Conservation (phyloP, 2,329 filamentous ascomycete genomes). For the Cercospora berteroae region DNA sequence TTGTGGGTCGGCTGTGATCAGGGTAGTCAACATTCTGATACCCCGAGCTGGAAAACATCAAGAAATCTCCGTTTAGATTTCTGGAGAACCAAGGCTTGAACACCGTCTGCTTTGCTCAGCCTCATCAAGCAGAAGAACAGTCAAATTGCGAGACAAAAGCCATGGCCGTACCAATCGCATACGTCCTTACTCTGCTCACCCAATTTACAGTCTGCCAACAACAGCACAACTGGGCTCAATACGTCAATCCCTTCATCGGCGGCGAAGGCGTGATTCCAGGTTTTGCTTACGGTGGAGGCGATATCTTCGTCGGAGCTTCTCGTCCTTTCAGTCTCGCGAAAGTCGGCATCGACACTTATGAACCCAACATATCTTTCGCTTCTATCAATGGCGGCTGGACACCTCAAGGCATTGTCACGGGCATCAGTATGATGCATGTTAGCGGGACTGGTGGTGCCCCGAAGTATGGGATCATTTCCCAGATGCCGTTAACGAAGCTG, state of each 20-base stretch:
- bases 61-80: too few species aligned
- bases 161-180: neutral
- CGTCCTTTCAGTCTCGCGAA: constrained; percentile 47
- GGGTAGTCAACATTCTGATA: too few species aligned
- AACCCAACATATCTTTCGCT: constrained; percentile 34
- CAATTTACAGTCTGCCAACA: neutral
- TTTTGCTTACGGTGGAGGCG: constrained; percentile 45
- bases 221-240: constrained; percentile 40
- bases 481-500: constrained; percentile 50
- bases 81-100: neutral
- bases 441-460: constrained; percentile 67
- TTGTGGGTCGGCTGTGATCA: too few species aligned
- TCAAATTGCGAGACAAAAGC: neutral
- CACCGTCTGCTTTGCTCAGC: neutral
- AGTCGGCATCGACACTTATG: constrained; percentile 44
- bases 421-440: constrained; percentile 57
- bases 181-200: neutral
- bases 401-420: constrained; percentile 32
- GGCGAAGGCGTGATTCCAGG: constrained; percentile 48
- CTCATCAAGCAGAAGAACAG: neutral
- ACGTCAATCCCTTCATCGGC: constrained; percentile 54
- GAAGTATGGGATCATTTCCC: constrained; percentile 64
- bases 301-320: constrained; percentile 45
- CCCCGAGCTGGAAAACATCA: too few species aligned
- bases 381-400: constrained; percentile 46